A percentile compares a stretch with the other conserved stretches of the same genome.
phyloP scores from a whole-genome alignment of 805 yeast genomes.

The Hagleromyces aurorensis region DNA sequence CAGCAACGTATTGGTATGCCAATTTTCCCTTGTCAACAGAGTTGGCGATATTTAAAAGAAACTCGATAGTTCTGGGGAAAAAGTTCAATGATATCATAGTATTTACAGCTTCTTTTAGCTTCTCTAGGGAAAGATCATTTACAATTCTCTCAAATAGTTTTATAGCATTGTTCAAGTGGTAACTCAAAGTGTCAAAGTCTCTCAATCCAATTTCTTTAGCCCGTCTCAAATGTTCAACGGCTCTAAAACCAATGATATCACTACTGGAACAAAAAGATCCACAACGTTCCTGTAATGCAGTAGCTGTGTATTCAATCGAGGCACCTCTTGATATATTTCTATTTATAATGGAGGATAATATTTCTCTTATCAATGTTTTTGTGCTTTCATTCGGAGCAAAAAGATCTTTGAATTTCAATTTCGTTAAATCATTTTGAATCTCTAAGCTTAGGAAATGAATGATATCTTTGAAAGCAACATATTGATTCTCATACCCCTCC shows the following conservation, averaged over 20 bases:
- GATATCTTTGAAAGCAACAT: slow-evolving; percentile 49
- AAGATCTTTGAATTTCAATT: slow-evolving; percentile 63
- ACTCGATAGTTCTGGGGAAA: slow-evolving; percentile 79
- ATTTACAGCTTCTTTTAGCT: slow-evolving; percentile 69
- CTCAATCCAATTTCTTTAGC: slow-evolving; percentile 69
- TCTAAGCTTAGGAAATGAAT: slow-evolving; percentile 60
- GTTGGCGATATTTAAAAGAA: slow-evolving; percentile 67
- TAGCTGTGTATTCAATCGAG: slow-evolving; percentile 83
- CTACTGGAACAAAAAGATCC: slow-evolving; percentile 91
- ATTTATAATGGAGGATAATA: slow-evolving; percentile 81
- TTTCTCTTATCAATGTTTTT: slow-evolving; percentile 64
- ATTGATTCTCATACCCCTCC: slow-evolving; percentile 30
- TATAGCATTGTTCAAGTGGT: slow-evolving; percentile 65
- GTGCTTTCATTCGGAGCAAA: slow-evolving; percentile 58
- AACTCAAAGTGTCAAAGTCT: slow-evolving; percentile 63
- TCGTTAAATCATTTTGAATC: slow-evolving; percentile 60
- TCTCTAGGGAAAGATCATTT: slow-evolving; percentile 68
- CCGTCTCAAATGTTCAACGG: slow-evolving; percentile 81
- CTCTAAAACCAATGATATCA: slow-evolving; percentile 89
- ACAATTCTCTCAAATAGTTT: slow-evolving; percentile 71
- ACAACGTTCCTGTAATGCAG: slow-evolving; percentile 83
- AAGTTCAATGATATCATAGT: slow-evolving; percentile 72
- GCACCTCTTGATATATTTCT: slow-evolving; percentile 87
- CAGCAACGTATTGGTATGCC: slow-evolving; percentile 49
- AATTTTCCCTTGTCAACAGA: slow-evolving; percentile 55